Evolutionary conservation across 2,329 filamentous ascomycete genomes (phyloP).

Genomic region (Beauveria brongniartii): DNA sequence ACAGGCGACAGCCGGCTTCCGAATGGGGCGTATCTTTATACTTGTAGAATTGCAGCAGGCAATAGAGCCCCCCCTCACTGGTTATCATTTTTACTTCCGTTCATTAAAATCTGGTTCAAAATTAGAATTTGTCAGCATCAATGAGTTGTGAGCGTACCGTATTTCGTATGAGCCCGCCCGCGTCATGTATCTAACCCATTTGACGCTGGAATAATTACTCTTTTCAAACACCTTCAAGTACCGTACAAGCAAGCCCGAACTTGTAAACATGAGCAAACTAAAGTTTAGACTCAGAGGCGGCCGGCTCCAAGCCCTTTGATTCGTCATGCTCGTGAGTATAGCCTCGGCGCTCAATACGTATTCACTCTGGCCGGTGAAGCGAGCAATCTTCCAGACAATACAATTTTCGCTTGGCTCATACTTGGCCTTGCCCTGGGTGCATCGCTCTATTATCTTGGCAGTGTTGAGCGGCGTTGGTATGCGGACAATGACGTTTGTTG

Average conservation of each 20-base stretch:
- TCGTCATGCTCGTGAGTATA: slow-evolving; percentile 90
- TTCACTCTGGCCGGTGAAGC: slow-evolving; percentile 97
- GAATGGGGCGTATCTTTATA: neutral
- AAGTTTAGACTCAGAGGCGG: slow-evolving; percentile 90
- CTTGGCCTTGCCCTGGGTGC: slow-evolving; percentile 93
- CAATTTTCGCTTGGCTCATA: slow-evolving; percentile 98
- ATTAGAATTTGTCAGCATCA: slow-evolving; percentile 11
- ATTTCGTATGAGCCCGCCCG: slow-evolving; percentile 97
- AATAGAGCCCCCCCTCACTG: too few species aligned
- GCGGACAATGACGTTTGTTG: slow-evolving; percentile 88
- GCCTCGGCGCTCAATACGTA: slow-evolving; percentile 93
- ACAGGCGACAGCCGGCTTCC: too few species aligned
- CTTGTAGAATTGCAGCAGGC: neutral
- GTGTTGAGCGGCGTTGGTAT: slow-evolving; percentile 97
- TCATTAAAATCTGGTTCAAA: slow-evolving; percentile 24
- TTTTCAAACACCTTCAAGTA: slow-evolving; percentile 99
- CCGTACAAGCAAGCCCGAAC: slow-evolving; percentile 80
- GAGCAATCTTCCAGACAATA: slow-evolving; percentile 97
- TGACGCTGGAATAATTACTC: slow-evolving; percentile 96
- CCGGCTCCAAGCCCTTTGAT: slow-evolving; percentile 92
- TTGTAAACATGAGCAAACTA: slow-evolving; percentile 95
- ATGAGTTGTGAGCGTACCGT: slow-evolving; percentile 42
- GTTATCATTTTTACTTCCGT: too few species aligned
- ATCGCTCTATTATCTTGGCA: slow-evolving; percentile 84
- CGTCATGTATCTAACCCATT: slow-evolving; percentile 99